Evolutionary conservation across 2,329 filamentous ascomycete species (phyloP), one percentile per base, ranked within the genome.

Genomic region (Alternaria brassicicola): DNA sequence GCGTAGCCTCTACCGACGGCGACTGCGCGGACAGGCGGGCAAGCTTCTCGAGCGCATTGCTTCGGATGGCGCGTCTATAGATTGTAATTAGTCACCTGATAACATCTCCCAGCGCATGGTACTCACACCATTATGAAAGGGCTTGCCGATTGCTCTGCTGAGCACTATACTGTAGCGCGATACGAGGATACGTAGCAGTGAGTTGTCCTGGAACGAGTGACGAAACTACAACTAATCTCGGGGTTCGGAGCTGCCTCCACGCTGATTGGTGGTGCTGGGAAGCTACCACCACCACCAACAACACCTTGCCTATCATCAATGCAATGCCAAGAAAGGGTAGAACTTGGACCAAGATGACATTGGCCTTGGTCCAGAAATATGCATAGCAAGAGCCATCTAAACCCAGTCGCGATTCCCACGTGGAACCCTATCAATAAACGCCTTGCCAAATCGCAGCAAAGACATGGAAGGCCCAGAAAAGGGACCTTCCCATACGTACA

Each of bases 41-140:
- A 57, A 84, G 78, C 73, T 81, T 82, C 70, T 83, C 77, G 66
- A 84, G 77, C 46, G 82, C 82, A 65, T 79, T 77, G 67, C 80
- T 78, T 51, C 82, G 75, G 55, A 82, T 79, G 33, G 65, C 71
- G 58, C 71, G 74, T 56, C 74, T 76, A 30, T 4, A 28, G 25
- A 13, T 5, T 21, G 12, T 19, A 3, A 19, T 64, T 42, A 64
- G 56, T 28, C 19, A 35, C 17, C 23, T 4, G 5, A 4, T 23
- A 13, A 3, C 9, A 5, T 15, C 6, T 19, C 33, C 31, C 17
- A 39, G 30, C 6, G n/a, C 15, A 19, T 3, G 8, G 17, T 33
- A 48, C 41, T 43, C 45, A 58, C 55, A 45, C 55, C 55, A 58
- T 58, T 6, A 12, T 58, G 3, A 26, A 25, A 13, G 33, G 21